Base-by-base conservation (phyloP, 2,329 filamentous ascomycete species). In the Talaromyces amestolkiae region DNA sequence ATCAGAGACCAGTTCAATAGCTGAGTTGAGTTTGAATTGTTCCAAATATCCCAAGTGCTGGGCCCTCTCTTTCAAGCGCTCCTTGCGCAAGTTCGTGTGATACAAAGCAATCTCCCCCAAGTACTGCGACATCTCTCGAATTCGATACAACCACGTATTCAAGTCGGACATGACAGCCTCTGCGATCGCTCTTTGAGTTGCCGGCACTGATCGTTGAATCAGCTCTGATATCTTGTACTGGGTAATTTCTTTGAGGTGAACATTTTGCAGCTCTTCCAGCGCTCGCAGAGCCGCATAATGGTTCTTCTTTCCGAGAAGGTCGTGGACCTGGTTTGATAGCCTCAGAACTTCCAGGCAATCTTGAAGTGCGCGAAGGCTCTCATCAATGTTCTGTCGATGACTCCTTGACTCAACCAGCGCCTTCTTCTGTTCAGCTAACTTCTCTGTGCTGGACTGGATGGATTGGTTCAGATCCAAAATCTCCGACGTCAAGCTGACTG, bases 141-240 rank as follows among this genome's bases (percentile, higher is more conserved):
- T 96, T 24, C 92, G 89, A 73, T 91, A 99, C 10, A 99, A 83
- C 95, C 95, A 99, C 0, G 93, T 97, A 74, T 98, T 98, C 64
- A 99, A 80, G 78, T 99, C 95, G 2, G 87, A 91, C 92, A 98
- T 98, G 70, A 99, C 95, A 15, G 93, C 93, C 78, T 98, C 94
- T 3, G 94, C 94, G 65, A 99, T 97, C 60, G 92, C 88, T 73
- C 92, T 93, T 73, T 97, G 93, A 1, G 93, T 97, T 3, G 91
- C 89, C 1, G 95, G 95, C 37, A 98, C 94, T 0, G 94, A 98
- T 71, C 92, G 93, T 76, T 97, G 94, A 69, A 99, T 98, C 81
- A 97, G 87, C 74, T 96, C 92, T 37, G 95, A 95, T 69, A 99
- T 89, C 73, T 93, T 94, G 78, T 97, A 96, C 69, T 97, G 92